A percentile compares a stretch with the other conserved stretches of the same genome.
These are phyloP conservation scores for Phaeosphaeria sp. DNA, from an alignment of 2,329 filamentous ascomycete genomes.

Conservation along the genomic window DNA sequence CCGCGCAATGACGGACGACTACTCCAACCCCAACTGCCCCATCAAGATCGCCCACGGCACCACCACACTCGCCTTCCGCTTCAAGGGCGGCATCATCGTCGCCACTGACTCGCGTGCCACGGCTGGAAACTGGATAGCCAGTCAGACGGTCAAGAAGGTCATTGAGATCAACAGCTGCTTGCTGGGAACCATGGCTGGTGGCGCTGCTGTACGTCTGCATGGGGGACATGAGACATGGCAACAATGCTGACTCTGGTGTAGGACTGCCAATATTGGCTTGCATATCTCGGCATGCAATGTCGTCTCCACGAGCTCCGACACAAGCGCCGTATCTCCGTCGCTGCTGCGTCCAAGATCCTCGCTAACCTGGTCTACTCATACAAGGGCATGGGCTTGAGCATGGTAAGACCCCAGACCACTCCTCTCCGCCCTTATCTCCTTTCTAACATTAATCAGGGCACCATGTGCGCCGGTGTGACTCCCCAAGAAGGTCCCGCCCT, in stretches of 20 bases:
- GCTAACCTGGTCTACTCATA: slow-evolving; percentile 98
- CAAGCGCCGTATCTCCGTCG: slow-evolving; percentile 98
- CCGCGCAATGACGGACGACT: slow-evolving; percentile 95
- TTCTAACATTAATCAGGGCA: slow-evolving; percentile 62
- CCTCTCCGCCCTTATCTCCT: background rate
- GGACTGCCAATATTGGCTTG: slow-evolving; percentile 99
- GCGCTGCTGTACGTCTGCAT: slow-evolving; percentile 76
- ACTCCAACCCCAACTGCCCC: slow-evolving; percentile 93
- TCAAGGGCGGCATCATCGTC: slow-evolving; percentile 97
- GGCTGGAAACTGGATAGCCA: slow-evolving; percentile 98
- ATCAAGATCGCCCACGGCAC: slow-evolving; percentile 99
- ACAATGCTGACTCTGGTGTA: too few relatives aligned
- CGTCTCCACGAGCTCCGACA: slow-evolving; percentile 98
- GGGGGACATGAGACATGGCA: too few relatives aligned
- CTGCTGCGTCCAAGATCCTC: slow-evolving; percentile 96
- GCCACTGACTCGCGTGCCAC: slow-evolving; percentile 97
- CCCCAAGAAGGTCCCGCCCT: slow-evolving; percentile 94
- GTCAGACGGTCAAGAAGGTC: slow-evolving; percentile 99
- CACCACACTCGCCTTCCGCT: slow-evolving; percentile 96
- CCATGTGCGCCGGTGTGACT: slow-evolving; percentile 98
- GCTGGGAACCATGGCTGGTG: slow-evolving; percentile 97
- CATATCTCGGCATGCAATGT: slow-evolving; percentile 98
- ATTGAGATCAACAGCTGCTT: slow-evolving; percentile 97
- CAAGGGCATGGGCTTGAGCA: slow-evolving; percentile 98
- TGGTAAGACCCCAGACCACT: slow-evolving; percentile 57